phyloP scores from a whole-genome alignment of 495 filamentous ascomycete genomes.

The Tuber umbilicatum region DNA sequence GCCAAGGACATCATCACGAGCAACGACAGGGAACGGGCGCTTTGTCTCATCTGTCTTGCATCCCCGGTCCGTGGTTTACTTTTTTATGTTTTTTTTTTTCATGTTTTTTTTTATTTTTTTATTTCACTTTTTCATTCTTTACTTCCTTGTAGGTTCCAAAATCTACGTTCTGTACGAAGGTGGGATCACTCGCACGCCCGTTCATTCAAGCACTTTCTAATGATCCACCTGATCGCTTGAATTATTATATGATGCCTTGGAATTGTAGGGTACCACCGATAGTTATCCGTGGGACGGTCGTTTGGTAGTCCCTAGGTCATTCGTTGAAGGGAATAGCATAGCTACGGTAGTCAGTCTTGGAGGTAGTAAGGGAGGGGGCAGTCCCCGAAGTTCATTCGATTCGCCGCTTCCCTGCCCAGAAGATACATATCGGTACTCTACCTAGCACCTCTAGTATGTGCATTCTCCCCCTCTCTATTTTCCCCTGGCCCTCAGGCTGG shows the following conservation, averaged over 20 bases:
- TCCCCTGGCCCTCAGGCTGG: slow-evolving; percentile 20
- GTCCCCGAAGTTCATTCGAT: too few species aligned
- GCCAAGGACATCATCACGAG: slow-evolving; percentile 35
- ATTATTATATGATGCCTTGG: not conserved
- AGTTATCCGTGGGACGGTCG: not conserved
- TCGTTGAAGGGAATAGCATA: not conserved
- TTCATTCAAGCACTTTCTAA: not conserved
- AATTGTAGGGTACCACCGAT: not conserved
- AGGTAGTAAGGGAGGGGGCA: too few species aligned
- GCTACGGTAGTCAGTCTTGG: not conserved
- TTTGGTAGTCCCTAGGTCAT: not conserved
- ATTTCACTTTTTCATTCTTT: not conserved
- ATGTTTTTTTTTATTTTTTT: not conserved
- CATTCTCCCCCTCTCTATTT: slow-evolving; percentile 24
- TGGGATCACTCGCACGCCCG: not conserved
- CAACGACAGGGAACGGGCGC: slow-evolving; percentile 34
- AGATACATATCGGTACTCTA: not conserved
- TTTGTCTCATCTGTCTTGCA: slow-evolving; percentile 35
- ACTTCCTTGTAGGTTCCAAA: not conserved
- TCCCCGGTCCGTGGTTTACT: slow-evolving; percentile 9
- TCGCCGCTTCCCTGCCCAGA: too few species aligned
- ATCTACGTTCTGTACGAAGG: not conserved
- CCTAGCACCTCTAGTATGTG: slow-evolving; percentile 3
- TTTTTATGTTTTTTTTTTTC: not conserved
- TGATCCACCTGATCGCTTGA: not conserved